Evolutionary conservation across 371 early-diverging fungal genomes (phyloP).

Genomic region (Mortierella sp.): DNA sequence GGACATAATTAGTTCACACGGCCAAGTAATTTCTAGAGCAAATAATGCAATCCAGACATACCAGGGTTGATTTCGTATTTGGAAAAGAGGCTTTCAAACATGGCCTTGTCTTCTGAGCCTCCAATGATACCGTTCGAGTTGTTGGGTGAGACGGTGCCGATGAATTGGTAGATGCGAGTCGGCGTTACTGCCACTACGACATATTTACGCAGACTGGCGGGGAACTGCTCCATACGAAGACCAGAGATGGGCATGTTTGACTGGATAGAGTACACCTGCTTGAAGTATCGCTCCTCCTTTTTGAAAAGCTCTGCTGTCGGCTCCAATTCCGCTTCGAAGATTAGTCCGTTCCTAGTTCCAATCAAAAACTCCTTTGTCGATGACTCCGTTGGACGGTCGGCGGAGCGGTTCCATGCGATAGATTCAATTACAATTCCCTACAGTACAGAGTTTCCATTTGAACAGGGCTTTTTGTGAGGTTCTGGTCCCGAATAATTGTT

Average conservation of each 20-base stretch:
- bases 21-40: background rate
- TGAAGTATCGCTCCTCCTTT: conserved; percentile 83
- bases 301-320: conserved; percentile 88
- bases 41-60: conserved; percentile 20
- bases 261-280: conserved; percentile 77
- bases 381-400: conserved; percentile 59
- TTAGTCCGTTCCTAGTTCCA: conserved; percentile 86
- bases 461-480: background rate
- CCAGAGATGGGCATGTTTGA: conserved; percentile 83
- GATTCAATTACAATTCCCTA: conserved; percentile 87
- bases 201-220: conserved; percentile 78
- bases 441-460: background rate
- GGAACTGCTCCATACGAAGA: conserved; percentile 84
- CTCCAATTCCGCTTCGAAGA: conserved; percentile 89
- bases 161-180: conserved; percentile 88
- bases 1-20: background rate
- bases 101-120: conserved; percentile 59
- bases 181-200: conserved; percentile 85
- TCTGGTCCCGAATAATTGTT: too few relatives aligned
- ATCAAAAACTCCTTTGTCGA: conserved; percentile 87
- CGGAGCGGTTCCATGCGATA: conserved; percentile 91
- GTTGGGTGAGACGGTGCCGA: conserved; percentile 73
- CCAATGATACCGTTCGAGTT: conserved; percentile 39
- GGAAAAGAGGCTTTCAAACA: conserved; percentile 76
- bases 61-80: conserved; percentile 73